Percentiles rank a stretch among this genome's conserved stretches.
Evolutionary conservation across 2,329 filamentous ascomycete genomes (phyloP).

Genomic region (Verticillium isaacii): DNA sequence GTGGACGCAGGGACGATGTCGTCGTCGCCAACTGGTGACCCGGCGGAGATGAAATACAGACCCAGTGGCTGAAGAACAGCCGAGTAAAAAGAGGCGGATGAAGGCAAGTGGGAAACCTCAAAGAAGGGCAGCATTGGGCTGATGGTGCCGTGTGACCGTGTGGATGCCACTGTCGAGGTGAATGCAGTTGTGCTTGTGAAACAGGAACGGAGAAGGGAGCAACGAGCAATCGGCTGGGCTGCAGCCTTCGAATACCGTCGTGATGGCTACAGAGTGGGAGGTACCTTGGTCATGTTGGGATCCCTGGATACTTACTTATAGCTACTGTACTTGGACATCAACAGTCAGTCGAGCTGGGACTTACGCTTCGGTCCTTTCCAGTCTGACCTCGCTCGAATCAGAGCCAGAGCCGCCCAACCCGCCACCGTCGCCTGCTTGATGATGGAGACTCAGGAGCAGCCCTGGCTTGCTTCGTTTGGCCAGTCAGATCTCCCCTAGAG

Average conservation of each 20-base stretch:
- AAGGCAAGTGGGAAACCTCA: slow-evolving; percentile 71
- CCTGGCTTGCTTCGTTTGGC: not conserved
- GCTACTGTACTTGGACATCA: no score
- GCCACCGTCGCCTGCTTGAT: not conserved
- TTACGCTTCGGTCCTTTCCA: no score
- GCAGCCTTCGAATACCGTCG: not conserved
- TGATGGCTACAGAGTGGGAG: not conserved
- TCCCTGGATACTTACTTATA: not conserved
- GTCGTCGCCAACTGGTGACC: not conserved
- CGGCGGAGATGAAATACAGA: slow-evolving; percentile 58
- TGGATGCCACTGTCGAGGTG: slow-evolving; percentile 14
- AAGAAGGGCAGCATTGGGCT: slow-evolving; percentile 42
- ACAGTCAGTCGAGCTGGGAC: no score
- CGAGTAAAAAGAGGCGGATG: slow-evolving; percentile 79
- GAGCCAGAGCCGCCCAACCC: not conserved
- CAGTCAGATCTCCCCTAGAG: not conserved
- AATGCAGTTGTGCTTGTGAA: slow-evolving; percentile 6
- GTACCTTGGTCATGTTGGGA: not conserved
- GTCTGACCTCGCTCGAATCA: not conserved
- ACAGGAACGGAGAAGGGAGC: slow-evolving; percentile 7
- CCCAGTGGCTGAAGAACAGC: slow-evolving; percentile 73
- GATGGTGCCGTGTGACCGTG: slow-evolving; percentile 11
- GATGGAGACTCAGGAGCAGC: no score
- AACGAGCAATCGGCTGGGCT: not conserved
- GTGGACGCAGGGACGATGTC: not conserved